phyloP scores from a whole-genome alignment of 2,329 filamentous ascomycete species.

The Diaporthe destruens region DNA sequence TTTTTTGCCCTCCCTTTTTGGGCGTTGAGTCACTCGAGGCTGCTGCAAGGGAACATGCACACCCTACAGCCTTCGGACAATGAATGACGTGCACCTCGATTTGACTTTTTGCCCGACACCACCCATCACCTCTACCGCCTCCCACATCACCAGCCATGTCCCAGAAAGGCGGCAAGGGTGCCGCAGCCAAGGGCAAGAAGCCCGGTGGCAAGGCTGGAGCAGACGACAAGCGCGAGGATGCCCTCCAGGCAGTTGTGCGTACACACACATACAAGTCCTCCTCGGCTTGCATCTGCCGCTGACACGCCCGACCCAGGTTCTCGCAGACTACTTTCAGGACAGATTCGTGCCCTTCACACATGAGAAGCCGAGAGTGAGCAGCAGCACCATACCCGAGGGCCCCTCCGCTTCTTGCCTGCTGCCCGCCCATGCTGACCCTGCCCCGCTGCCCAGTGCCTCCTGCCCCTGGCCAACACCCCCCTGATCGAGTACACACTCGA shows the following conservation, averaged over 20 bases:
- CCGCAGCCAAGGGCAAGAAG: slow-evolving; percentile 65
- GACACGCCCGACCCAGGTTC: slow-evolving; percentile 68
- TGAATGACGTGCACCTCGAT: slow-evolving; percentile 25
- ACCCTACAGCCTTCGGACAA: not conserved
- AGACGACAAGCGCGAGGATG: slow-evolving; percentile 70
- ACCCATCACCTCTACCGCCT: not conserved
- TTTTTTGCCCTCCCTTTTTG: slow-evolving; percentile 32
- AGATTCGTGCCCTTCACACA: slow-evolving; percentile 91
- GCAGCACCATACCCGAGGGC: slow-evolving; percentile 46
- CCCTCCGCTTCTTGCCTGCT: slow-evolving; percentile 1
- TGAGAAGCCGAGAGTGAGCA: slow-evolving; percentile 84
- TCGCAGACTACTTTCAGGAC: slow-evolving; percentile 95
- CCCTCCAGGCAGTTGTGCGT: slow-evolving; percentile 69
- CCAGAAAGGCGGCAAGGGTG: slow-evolving; percentile 53
- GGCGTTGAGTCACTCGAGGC: slow-evolving; percentile 31
- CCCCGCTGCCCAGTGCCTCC: slow-evolving; percentile 75
- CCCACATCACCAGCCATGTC: slow-evolving; percentile 54
- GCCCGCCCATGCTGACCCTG: slow-evolving; percentile 39
- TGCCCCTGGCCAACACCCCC: slow-evolving; percentile 92
- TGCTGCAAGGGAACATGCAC: slow-evolving; percentile 1
- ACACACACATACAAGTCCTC: slow-evolving; percentile 43
- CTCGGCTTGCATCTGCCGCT: slow-evolving; percentile 36
- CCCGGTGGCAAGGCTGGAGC: slow-evolving; percentile 59
- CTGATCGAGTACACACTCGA: slow-evolving; percentile 98
- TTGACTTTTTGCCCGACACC: not conserved